Conservation (phyloP, 768 basidiomycete species). For the Auriscalpium orientale region DNA sequence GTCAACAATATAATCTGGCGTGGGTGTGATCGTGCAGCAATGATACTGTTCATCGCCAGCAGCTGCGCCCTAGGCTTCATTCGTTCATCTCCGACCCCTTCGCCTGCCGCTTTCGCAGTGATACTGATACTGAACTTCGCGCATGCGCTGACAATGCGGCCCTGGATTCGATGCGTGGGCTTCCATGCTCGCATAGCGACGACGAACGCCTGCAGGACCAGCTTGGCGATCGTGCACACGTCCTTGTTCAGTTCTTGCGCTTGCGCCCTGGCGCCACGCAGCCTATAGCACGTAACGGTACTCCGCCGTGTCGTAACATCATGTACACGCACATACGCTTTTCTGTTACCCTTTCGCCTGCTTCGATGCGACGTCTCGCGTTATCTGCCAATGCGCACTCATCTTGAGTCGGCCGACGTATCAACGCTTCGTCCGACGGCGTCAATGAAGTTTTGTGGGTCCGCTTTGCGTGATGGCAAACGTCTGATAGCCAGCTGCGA, state of each 20-base stretch:
- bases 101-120: no score
- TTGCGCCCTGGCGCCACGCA: neutral
- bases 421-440: neutral
- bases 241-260: neutral
- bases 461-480: neutral
- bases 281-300: neutral
- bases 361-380: neutral
- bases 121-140: no score
- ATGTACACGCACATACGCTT: no score
- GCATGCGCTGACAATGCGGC: no score
- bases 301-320: no score
- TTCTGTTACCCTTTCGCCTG: neutral
- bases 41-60: no score
- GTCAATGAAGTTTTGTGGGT: neutral
- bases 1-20: no score
- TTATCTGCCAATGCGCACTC: conserved; percentile 2
- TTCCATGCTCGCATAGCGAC: neutral
- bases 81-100: no score
- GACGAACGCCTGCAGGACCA: neutral
- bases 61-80: no score
- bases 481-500: neutral
- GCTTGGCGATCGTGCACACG: neutral
- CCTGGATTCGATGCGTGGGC: no score
- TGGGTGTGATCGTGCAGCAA: no score
- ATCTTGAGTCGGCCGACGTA: neutral